These are phyloP conservation scores for Pyrrhoderma lamaoense DNA, from an alignment of 1,284 basidiomycete genomes.

Conservation along the genomic window DNA sequence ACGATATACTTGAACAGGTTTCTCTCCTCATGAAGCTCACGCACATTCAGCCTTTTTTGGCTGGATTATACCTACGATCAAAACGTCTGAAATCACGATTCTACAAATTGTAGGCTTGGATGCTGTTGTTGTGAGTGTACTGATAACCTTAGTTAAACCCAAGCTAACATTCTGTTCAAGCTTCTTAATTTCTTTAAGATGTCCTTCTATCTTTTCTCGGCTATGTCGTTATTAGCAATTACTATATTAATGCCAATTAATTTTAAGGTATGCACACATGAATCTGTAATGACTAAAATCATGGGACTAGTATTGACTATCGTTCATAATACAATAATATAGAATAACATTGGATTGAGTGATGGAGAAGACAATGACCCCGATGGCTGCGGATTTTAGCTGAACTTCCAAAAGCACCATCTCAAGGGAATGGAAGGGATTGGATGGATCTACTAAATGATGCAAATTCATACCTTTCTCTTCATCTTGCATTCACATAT, in stretches of 20 bases:
- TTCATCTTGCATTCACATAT: slow-evolving; percentile 91
- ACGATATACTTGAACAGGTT: too few species aligned
- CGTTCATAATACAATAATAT: slow-evolving; percentile 22
- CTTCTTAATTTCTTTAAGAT: slow-evolving; percentile 94
- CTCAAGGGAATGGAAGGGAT: slow-evolving; percentile 33
- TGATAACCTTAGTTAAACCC: too few species aligned
- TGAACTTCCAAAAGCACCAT: slow-evolving; percentile 18
- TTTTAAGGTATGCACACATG: slow-evolving; percentile 73
- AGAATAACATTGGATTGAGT: slow-evolving; percentile 68
- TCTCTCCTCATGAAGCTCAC: slow-evolving; percentile 86
- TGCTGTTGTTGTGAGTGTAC: slow-evolving; percentile 73
- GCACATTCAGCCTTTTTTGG: slow-evolving; percentile 82
- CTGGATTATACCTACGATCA: slow-evolving; percentile 91
- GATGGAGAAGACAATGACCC: slow-evolving; percentile 50
- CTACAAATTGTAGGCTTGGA: slow-evolving; percentile 95
- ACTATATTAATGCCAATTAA: slow-evolving; percentile 86
- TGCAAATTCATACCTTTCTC: slow-evolving; percentile 76
- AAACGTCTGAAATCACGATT: slow-evolving; percentile 88
- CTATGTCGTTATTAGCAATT: slow-evolving; percentile 77
- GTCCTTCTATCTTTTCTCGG: slow-evolving; percentile 84
- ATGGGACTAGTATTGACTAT: too few species aligned
- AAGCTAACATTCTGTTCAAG: slow-evolving; percentile 32
- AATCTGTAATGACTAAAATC: too few species aligned
- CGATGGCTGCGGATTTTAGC: slow-evolving; percentile 36
- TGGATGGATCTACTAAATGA: slow-evolving; percentile 84